phyloP scores from a whole-genome alignment of 345 rosid genomes.

The Eucalyptus leucophloia region DNA sequence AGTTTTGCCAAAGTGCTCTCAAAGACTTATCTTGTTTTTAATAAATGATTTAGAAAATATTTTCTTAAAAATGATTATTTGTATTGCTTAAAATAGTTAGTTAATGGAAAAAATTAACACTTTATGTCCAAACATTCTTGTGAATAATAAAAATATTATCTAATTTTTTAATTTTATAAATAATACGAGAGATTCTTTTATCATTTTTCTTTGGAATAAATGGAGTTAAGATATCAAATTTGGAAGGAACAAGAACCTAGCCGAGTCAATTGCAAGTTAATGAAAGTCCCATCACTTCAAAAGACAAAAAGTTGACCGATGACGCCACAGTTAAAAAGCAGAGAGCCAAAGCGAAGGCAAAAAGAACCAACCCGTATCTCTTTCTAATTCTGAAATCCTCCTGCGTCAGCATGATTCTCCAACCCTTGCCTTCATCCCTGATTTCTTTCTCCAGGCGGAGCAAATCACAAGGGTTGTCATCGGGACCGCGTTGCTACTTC shows the following conservation, averaged over 20 bases:
- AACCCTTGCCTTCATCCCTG: no score
- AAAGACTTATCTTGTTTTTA: background rate
- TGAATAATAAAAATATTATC: no score
- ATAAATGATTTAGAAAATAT: accelerated
- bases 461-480: no score
- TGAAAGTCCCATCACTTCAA: background rate
- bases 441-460: no score
- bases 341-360: background rate
- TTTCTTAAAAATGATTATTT: no score
- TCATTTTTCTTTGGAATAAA: accelerated
- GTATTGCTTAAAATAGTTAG: accelerated
- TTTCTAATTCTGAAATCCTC: no score
- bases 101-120: no score
- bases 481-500: no score
- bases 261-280: background rate
- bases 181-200: no score
- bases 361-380: background rate
- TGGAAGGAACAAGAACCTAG: background rate
- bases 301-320: background rate
- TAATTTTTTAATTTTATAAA: no score
- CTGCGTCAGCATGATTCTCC: no score
- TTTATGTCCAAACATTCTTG: accelerated
- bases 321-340: background rate
- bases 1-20: background rate
- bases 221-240: background rate